Conservation (phyloP, 805 yeast species). For the Candida hispaniensis region DNA sequence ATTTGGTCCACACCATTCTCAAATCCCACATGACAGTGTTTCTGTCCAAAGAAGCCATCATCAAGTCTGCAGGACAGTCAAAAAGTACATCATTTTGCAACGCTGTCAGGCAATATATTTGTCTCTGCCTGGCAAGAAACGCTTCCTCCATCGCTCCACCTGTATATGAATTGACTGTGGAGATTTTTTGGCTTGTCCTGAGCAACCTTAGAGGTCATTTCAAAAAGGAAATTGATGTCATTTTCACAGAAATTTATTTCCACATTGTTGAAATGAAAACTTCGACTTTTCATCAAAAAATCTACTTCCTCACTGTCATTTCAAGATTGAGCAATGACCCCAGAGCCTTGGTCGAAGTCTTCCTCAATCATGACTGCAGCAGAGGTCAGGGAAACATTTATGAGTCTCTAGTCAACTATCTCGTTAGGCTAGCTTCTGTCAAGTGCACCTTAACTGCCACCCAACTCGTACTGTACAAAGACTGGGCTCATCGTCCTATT, state of each 20-base stretch:
- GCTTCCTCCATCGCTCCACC: conserved; percentile 89
- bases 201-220: conserved; percentile 77
- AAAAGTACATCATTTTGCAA: conserved; percentile 54
- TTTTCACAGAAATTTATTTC: conserved; percentile 84
- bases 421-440: conserved; percentile 59
- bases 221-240: conserved; percentile 88
- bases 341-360: conserved; percentile 80
- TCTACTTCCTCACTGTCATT: conserved; percentile 71
- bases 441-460: conserved; percentile 61
- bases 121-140: conserved; percentile 75
- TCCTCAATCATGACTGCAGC: conserved; percentile 93
- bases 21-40: conserved; percentile 79
- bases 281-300: conserved; percentile 85
- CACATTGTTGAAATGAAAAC: conserved; percentile 89
- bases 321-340: conserved; percentile 82
- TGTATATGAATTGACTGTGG: conserved; percentile 82
- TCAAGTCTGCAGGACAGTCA: conserved; percentile 26
- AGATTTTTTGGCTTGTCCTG: conserved; percentile 84
- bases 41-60: conserved; percentile 33
- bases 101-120: conserved; percentile 73
- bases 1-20: conserved; percentile 74
- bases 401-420: conserved; percentile 68
- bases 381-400: conserved; percentile 68
- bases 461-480: conserved; percentile 51
- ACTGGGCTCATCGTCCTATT: conserved; percentile 40